These are phyloP conservation scores for Metschnikowia baotianmanensis DNA, from an alignment of 805 yeast genomes.

Conservation along the genomic window DNA sequence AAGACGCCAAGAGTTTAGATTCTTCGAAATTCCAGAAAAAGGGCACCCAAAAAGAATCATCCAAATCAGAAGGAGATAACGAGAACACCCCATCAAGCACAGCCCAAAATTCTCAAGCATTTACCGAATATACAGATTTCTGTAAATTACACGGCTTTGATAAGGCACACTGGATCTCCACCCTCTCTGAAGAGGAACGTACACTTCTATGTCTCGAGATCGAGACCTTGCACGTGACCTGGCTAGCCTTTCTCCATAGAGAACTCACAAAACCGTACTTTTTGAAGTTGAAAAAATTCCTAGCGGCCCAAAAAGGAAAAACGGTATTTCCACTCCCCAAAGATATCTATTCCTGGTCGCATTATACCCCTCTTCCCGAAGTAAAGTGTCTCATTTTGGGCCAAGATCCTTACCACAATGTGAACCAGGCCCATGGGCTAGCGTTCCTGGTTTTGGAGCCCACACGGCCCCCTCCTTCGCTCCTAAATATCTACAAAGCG, in stretches of 20 bases:
- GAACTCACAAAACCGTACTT: constrained; percentile 88
- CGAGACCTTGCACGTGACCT: constrained; percentile 64
- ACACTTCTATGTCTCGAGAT: constrained; percentile 65
- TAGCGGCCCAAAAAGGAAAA: constrained; percentile 47
- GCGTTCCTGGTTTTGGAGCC: constrained; percentile 91
- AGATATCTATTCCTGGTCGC: constrained; percentile 89
- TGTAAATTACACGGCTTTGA: constrained; percentile 34
- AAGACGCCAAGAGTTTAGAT: no score
- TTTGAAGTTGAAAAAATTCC: constrained; percentile 63
- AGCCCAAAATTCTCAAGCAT: not conserved
- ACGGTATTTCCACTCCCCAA: constrained; percentile 74
- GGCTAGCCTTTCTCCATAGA: constrained; percentile 67
- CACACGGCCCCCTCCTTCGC: constrained; percentile 76
- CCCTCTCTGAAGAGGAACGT: constrained; percentile 47
- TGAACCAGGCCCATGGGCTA: constrained; percentile 92
- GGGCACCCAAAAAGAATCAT: no score
- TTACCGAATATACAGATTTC: not conserved
- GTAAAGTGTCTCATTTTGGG: constrained; percentile 84
- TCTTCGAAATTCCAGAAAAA: no score
- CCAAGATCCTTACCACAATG: constrained; percentile 95
- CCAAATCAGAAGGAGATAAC: not conserved
- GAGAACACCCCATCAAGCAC: not conserved
- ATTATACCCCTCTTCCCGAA: constrained; percentile 70
- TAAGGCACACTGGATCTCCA: constrained; percentile 49
- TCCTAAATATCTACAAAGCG: constrained; percentile 82